Percentiles rank a stretch among this genome's conserved stretches.
These are phyloP conservation scores for Aspergillus chevalieri DNA, from an alignment of 2,329 filamentous ascomycete genomes.

Conservation along the genomic window DNA sequence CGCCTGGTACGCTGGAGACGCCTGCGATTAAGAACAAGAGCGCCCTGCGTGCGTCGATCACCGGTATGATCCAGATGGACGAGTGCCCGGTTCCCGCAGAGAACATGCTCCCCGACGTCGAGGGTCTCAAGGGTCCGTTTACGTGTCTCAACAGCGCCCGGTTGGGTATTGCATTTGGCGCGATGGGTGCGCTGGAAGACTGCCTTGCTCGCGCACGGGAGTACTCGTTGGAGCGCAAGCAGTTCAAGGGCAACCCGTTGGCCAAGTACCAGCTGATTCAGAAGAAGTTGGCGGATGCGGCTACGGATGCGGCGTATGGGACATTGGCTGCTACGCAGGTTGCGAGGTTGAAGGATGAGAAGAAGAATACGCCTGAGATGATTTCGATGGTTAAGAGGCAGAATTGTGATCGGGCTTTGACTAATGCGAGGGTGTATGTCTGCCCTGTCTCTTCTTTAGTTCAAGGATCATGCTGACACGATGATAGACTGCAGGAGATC, in stretches of 20 bases:
- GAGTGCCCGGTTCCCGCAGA: constrained; percentile 78
- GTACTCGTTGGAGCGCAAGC: constrained; percentile 87
- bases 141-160: constrained; percentile 89
- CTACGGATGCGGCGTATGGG: constrained; percentile 84
- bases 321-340: constrained; percentile 88
- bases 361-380: constrained; percentile 87
- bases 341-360: constrained; percentile 84
- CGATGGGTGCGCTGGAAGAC: constrained; percentile 91
- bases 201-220: constrained; percentile 72
- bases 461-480: constrained; percentile 6
- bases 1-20: constrained; percentile 82
- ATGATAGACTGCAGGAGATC: constrained; percentile 71
- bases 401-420: constrained; percentile 86
- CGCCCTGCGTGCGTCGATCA: constrained; percentile 84
- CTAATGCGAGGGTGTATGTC: constrained; percentile 62
- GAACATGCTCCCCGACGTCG: constrained; percentile 90
- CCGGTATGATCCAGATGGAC: constrained; percentile 96
- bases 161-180: constrained; percentile 88
- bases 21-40: constrained; percentile 93
- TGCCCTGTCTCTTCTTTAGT: not conserved
- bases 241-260: constrained; percentile 93
- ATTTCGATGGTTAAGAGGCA: constrained; percentile 94
- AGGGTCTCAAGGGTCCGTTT: constrained; percentile 84
- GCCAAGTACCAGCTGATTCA: constrained; percentile 96
- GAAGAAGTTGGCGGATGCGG: constrained; percentile 92